phyloP scores from a whole-genome alignment of 2,329 filamentous ascomycete species.

The Xylaria sp. region DNA sequence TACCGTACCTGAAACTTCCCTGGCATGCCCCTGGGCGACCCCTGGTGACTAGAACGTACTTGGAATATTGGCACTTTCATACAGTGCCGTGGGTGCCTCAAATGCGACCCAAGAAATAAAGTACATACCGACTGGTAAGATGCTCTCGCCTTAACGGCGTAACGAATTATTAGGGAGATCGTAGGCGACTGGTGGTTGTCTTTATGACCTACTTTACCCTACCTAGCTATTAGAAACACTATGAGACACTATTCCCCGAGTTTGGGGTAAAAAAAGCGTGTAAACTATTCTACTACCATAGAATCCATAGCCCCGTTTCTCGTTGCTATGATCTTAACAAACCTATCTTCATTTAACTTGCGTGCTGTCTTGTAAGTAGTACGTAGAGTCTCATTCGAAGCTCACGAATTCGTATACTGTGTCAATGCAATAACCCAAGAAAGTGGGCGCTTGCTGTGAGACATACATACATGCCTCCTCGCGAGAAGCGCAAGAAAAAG shows the following conservation, averaged over 20 bases:
- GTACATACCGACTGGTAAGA: background rate
- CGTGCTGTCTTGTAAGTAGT: background rate
- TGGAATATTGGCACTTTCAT: slow-evolving; percentile 1
- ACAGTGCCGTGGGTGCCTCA: slow-evolving; percentile 14
- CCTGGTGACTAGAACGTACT: slow-evolving; percentile 6
- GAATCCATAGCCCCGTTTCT: slow-evolving; percentile 3
- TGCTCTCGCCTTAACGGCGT: background rate
- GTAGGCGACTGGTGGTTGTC: background rate
- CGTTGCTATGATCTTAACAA: background rate
- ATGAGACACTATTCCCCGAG: background rate
- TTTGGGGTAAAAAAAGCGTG: background rate
- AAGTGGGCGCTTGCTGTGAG: slow-evolving; percentile 3
- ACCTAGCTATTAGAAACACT: background rate
- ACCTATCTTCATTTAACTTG: background rate
- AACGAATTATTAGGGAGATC: slow-evolving; percentile 1
- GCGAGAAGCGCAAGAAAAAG: slow-evolving; percentile 8
- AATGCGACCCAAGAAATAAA: background rate
- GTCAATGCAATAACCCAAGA: slow-evolving; percentile 14
- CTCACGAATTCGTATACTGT: slow-evolving; percentile 17
- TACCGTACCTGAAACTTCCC: slow-evolving; percentile 30
- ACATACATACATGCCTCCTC: slow-evolving; percentile 22
- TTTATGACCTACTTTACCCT: background rate
- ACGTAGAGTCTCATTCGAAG: slow-evolving; percentile 1
- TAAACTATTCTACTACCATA: background rate
- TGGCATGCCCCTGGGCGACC: slow-evolving; percentile 15